Conservation (phyloP, 129 eudicot species). For the Saposhnikovia divaricata region DNA sequence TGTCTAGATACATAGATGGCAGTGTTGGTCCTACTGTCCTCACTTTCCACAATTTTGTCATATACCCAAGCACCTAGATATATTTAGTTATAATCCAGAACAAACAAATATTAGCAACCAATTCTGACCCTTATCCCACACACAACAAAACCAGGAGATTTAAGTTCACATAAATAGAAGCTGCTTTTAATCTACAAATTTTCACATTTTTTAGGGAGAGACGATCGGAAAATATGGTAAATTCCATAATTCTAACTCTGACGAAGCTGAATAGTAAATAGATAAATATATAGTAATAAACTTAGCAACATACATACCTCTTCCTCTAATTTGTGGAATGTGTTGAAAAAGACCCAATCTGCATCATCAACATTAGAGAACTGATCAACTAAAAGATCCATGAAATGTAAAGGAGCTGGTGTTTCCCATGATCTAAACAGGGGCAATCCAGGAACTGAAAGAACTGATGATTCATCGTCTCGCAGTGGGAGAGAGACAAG, state of each 20-base stretch:
- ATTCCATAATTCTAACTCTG: too few relatives aligned
- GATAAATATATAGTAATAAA: not conserved
- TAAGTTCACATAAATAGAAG: not conserved
- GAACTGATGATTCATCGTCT: not conserved
- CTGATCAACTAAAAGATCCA: slow-evolving; percentile 18
- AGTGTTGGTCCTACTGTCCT: slow-evolving; percentile 7
- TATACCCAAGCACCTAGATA: not conserved
- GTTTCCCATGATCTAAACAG: not conserved
- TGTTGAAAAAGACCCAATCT: slow-evolving; percentile 34
- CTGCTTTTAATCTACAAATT: not conserved
- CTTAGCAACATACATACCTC: slow-evolving; percentile 17
- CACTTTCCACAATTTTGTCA: slow-evolving; percentile 9
- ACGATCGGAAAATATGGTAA: too few relatives aligned
- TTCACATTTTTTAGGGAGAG: too few relatives aligned
- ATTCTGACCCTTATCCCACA: not conserved
- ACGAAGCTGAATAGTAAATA: not conserved
- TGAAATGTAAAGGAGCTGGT: slow-evolving; percentile 14
- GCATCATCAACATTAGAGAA: slow-evolving; percentile 18
- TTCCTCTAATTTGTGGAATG: slow-evolving; percentile 27
- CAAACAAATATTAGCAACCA: not conserved
- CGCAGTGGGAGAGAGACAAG: slow-evolving; percentile 11
- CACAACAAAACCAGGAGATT: not conserved
- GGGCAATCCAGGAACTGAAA: slow-evolving; percentile 22
- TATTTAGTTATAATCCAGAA: not conserved
- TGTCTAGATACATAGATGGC: slow-evolving; percentile 11